phyloP scores from a whole-genome alignment of 2,329 filamentous ascomycete species.

The Phoma herbarum region DNA sequence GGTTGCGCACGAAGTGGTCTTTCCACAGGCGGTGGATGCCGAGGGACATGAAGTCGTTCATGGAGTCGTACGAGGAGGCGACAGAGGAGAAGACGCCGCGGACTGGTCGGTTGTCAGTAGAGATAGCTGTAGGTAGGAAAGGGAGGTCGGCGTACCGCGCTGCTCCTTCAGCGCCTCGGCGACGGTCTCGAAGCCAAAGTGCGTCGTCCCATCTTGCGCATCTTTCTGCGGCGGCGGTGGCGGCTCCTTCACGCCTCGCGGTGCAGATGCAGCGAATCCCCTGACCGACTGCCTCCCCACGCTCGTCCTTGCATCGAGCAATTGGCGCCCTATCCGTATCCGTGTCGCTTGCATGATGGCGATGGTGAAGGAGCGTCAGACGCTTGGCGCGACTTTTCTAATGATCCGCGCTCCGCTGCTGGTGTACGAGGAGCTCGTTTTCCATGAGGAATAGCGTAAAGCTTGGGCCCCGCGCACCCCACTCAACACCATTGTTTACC shows the following conservation, averaged over 20 bases:
- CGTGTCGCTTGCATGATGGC: slow-evolving; percentile 42
- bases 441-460: too few relatives aligned
- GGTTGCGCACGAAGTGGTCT: slow-evolving; percentile 90
- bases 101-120: slow-evolving; percentile 61
- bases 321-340: slow-evolving; percentile 41
- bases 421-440: too few relatives aligned
- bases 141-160: slow-evolving; percentile 57
- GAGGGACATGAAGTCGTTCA: slow-evolving; percentile 99
- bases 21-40: slow-evolving; percentile 98
- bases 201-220: slow-evolving; percentile 67
- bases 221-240: slow-evolving; percentile 48
- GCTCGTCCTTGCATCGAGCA: slow-evolving; percentile 34
- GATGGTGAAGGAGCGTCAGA: slow-evolving; percentile 21
- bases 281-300: slow-evolving; percentile 50
- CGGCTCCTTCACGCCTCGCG: slow-evolving; percentile 47
- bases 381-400: slow-evolving; percentile 44
- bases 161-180: slow-evolving; percentile 80
- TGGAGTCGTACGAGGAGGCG: slow-evolving; percentile 91
- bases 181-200: slow-evolving; percentile 90
- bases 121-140: too few relatives aligned
- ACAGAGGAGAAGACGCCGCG: slow-evolving; percentile 94
- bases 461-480: too few relatives aligned
- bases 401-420: slow-evolving; percentile 15
- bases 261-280: slow-evolving; percentile 60
- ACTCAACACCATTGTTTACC: too few relatives aligned